Conservation (phyloP, 345 rosid species). For the Syzygium oleosum region DNA sequence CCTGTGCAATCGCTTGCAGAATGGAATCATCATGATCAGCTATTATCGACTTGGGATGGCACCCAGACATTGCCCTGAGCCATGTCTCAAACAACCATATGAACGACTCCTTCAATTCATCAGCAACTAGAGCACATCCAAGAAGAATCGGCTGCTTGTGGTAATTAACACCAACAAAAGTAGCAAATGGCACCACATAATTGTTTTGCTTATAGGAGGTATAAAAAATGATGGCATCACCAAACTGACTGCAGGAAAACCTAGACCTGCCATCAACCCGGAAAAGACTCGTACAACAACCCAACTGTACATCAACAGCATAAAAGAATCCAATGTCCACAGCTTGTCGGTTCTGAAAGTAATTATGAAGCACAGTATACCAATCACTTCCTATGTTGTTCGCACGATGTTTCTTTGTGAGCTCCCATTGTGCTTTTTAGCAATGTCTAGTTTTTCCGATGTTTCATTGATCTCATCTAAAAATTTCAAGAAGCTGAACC, state of each 20-base stretch:
- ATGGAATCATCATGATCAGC: slow-evolving; percentile 75
- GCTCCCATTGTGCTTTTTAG: slow-evolving; percentile 23
- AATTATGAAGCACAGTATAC: slow-evolving; percentile 57
- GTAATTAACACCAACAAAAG: neutral
- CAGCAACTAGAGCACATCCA: slow-evolving; percentile 76
- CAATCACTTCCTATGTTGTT: slow-evolving; percentile 66
- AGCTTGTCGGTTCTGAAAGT: slow-evolving; percentile 62
- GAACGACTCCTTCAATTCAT: slow-evolving; percentile 57
- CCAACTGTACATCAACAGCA: slow-evolving; percentile 44
- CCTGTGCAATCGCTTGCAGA: slow-evolving; percentile 48
- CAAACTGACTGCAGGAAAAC: slow-evolving; percentile 37
- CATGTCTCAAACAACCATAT: slow-evolving; percentile 77
- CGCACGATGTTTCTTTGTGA: slow-evolving; percentile 18
- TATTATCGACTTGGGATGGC: slow-evolving; percentile 55
- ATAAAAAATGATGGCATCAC: slow-evolving; percentile 35
- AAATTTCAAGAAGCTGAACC: too few relatives aligned
- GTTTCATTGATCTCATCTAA: too few relatives aligned
- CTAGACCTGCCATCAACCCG: slow-evolving; percentile 85
- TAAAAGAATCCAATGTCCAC: slow-evolving; percentile 82
- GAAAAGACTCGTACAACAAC: slow-evolving; percentile 54
- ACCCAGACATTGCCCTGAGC: slow-evolving; percentile 62
- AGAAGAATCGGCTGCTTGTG: slow-evolving; percentile 75
- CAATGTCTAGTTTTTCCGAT: too few relatives aligned
- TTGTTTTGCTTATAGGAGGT: slow-evolving; percentile 59
- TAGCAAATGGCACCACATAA: slow-evolving; percentile 59